Base-by-base conservation (phyloP, 495 filamentous ascomycete species). In the Talaromyces proteolyticus region DNA sequence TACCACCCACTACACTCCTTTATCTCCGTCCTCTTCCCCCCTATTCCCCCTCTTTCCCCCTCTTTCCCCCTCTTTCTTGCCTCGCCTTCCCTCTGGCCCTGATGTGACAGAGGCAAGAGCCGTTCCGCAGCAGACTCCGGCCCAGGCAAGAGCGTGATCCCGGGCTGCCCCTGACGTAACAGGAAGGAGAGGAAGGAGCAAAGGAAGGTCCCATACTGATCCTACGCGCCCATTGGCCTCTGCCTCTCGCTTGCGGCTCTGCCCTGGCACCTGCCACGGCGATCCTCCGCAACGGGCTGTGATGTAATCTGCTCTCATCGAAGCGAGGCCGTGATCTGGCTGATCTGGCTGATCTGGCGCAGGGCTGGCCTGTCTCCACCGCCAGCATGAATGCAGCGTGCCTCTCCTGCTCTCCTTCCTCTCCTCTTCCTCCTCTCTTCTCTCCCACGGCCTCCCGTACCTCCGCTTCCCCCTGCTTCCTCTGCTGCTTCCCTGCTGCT, bases 1-100 rank as follows among this genome's bases (percentile, higher is more conserved):
- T n/a, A n/a, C n/a, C n/a, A n/a, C n/a, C n/a, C n/a, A n/a, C n/a
- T n/a, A n/a, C n/a, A n/a, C n/a, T n/a, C n/a, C n/a, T n/a, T n/a
- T n/a, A n/a, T n/a, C n/a, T n/a, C n/a, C n/a, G n/a, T 20, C 39
- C 16, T 7, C 39, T 41, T 19, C 4, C 38, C 16, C 20, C 12
- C 16, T 20, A 37, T 7, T 8, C 25, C 42, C 16, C 10, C 25
- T 44, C 89, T 38, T 91, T 89, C 62, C 86, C 87, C 12, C 88
- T 88, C 12, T 89, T n/a, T n/a, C n/a, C n/a, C n/a, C 89, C 16
- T 85, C 89, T 11, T 91, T 92, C 68, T 83, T 86, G 49, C 91
- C 92, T 88, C 87, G 91, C 70, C 92, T 87, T 0, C 88, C 88
- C 34, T 84, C 79, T 10, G 88, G 87, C 53, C 81, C 87, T 60